Conservation (phyloP, 2,329 filamentous ascomycete species). For the Paradendryphiella salina region DNA sequence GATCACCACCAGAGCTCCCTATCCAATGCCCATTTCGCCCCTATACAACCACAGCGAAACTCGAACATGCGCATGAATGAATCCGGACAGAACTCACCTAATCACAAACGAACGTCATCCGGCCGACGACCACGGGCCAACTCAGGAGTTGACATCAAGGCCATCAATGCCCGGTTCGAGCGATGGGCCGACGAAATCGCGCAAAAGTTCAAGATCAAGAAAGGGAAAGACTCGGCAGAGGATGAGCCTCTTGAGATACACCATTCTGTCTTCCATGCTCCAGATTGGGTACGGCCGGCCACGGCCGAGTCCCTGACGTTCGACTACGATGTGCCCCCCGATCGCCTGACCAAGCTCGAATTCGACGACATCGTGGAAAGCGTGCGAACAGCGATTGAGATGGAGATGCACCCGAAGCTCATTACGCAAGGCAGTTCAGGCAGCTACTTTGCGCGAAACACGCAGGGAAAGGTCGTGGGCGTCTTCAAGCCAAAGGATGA, state of each 20-base stretch:
- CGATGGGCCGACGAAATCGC: constrained; percentile 98
- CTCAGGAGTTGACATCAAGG: constrained; percentile 94
- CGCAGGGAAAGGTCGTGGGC: constrained; percentile 89
- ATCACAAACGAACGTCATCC: constrained; percentile 26
- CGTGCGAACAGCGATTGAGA: constrained; percentile 84
- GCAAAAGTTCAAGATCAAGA: constrained; percentile 88
- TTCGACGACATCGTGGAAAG: constrained; percentile 90
- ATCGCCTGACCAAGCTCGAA: constrained; percentile 73
- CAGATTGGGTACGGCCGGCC: constrained; percentile 80
- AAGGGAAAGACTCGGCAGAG: constrained; percentile 70
- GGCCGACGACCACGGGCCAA: constrained; percentile 67
- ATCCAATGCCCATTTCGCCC: constrained; percentile 50
- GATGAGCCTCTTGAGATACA: constrained; percentile 93
- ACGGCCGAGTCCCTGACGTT: constrained; percentile 72
- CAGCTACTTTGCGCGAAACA: constrained; percentile 94
- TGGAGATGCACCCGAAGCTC: constrained; percentile 90
- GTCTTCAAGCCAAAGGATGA: constrained; percentile 99
- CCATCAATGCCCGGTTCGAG: constrained; percentile 93
- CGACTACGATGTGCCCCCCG: constrained; percentile 59
- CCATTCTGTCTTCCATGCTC: constrained; percentile 93
- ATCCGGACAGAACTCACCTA: constrained; percentile 42
- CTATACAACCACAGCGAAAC: constrained; percentile 52
- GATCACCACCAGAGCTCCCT: constrained; percentile 45
- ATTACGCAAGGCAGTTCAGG: constrained; percentile 97
- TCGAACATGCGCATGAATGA: constrained; percentile 50